Base-by-base conservation (phyloP, 768 basidiomycete species). In the Mycena latifolia region DNA sequence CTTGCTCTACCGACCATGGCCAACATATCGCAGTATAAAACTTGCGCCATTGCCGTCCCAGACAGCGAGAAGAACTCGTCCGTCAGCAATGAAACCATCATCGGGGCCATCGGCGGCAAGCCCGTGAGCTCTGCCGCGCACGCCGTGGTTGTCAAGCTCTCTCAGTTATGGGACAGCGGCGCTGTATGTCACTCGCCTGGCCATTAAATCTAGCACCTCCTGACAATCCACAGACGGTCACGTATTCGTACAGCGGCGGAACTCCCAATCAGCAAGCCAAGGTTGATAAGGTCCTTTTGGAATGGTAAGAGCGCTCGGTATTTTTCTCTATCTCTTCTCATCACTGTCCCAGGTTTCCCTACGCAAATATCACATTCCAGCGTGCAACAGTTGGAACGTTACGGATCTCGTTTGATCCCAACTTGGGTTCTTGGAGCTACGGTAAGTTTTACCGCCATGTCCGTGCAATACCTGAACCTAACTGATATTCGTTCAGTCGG, bases 381-480 rank as follows among this genome's bases (percentile, higher is more conserved):
- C 55, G 47, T 29, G 31, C 37, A 35, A 55, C 59, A 35, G 54
- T 20, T 8, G 33, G 54, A 33, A 58, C 29, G 58, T 53, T 73
- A 6, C 66, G 69, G 27, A 71, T 73, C 25, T 55, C 41, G n/a
- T 73, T 73, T 29, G 37, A 65, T 27, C 33, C 57, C 27, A 33
- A 39, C 31, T 45, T 64, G 17, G 63, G 63, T 29, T 69, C 69
- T 2, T 73, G 72, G 69, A 70, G 69, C 55, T 57, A 58, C 14
- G 48, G 63, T 64, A 20, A n/a, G 31, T 12, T 12, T n/a, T n/a
- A n/a, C n/a, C n/a, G n/a, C n/a, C n/a, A n/a, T n/a, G n/a, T n/a
- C n/a, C n/a, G n/a, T n/a, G n/a, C n/a, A n/a, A n/a, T n/a, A n/a
- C n/a, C n/a, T n/a, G n/a, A n/a, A n/a, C n/a, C n/a, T n/a, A n/a